Conservation (phyloP, 371 early-diverging fungal genomes). For the Basidiobolus meristosporus region DNA sequence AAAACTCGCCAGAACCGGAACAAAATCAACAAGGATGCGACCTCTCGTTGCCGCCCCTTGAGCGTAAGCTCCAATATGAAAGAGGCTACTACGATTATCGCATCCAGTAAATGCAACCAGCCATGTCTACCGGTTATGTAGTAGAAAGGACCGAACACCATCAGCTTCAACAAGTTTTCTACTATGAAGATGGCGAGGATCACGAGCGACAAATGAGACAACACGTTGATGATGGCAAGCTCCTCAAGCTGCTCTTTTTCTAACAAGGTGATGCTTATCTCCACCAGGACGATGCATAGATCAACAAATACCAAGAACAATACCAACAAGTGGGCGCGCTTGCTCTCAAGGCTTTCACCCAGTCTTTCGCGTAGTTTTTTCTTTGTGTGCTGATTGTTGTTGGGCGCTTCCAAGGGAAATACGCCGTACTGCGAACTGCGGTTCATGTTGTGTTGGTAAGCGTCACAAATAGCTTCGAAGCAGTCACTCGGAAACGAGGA, state of each 20-base stretch:
- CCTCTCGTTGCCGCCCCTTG: background rate
- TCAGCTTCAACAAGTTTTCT: background rate
- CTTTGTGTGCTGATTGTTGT: too few relatives aligned
- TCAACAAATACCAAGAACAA: background rate
- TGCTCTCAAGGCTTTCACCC: background rate
- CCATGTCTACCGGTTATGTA: too few relatives aligned
- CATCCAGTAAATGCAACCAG: background rate
- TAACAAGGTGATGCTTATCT: background rate
- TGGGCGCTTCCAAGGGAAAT: too few relatives aligned
- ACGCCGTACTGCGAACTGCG: too few relatives aligned
- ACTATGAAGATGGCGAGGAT: background rate
- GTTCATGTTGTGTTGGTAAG: too few relatives aligned
- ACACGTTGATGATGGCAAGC: background rate
- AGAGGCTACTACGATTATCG: background rate
- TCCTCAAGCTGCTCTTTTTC: background rate
- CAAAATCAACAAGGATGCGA: background rate
- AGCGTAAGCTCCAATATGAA: background rate
- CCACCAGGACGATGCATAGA: background rate
- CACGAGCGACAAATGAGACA: background rate
- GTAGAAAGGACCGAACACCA: background rate
- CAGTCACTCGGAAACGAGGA: too few relatives aligned
- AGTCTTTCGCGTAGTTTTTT: background rate
- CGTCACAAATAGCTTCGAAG: too few relatives aligned
- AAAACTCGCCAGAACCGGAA: slow-evolving; percentile 1
- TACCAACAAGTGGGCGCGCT: background rate